Base-by-base conservation (phyloP, 441 rosid species). In the Omphalea diandra region DNA sequence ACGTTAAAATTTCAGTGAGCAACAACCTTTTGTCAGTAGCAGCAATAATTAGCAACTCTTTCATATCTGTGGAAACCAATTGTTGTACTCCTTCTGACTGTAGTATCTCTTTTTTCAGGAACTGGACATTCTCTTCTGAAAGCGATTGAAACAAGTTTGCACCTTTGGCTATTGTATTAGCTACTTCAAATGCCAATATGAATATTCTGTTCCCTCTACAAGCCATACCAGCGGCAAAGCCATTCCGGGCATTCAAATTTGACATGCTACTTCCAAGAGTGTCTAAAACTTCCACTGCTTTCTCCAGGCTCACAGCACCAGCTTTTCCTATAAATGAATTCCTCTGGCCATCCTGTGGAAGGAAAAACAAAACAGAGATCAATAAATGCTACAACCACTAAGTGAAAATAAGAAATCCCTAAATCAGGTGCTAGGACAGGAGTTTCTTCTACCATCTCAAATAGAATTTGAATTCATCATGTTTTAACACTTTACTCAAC, bases 221-320 rank as follows among this genome's bases (percentile, higher is more conserved):
- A 44, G 83, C 73, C 59, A 77, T 53, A 40, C 89, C 90, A 26
- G 96, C 50, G 63, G 75, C 56, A 79, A 86, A 91, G 47, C 90
- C 91, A 55, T 79, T 76, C 9, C 80, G 65, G 4, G 88, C 71
- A 63, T 94, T 88, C 83, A 93, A 76, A 77, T 85, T 81, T 15
- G 97, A 82, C 89, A 94, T 80, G 62, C 95, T 91, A 76, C 97
- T 94, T 69, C 98, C 98, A 0, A 94, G 77, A 56, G 90, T 87
- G 75, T 91, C 98, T 17, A 94, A 63, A 70, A 87, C 95, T 46
- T 83, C 96, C 5, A 94, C 88, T 2, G 96, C 94, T 84, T 79
- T 91, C 76, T 86, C 97, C 20, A 91, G 56, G 41, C 97, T 88
- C 31, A 81, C 74, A 2, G 82, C 71, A 27, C 96, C 86, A 20